Evolutionary conservation across 768 basidiomycete species (phyloP).

Genomic region (Mycena latifolia): DNA sequence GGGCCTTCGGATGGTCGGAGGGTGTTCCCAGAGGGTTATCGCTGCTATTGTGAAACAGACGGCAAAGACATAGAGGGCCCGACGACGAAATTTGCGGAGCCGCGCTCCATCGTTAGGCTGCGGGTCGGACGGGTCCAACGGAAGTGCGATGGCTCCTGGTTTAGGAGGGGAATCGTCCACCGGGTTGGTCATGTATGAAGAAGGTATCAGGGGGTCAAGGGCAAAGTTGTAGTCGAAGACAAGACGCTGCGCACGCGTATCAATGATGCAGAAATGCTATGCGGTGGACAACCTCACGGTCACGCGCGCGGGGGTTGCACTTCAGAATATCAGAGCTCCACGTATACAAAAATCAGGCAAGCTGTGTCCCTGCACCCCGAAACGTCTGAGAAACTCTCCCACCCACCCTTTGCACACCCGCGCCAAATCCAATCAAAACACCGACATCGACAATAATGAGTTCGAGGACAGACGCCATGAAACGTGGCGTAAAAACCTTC

Average conservation of each 20-base stretch:
- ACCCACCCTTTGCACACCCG: conserved; percentile 65
- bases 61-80: conserved; percentile 5
- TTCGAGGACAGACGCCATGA: conserved; percentile 81
- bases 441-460: conserved; percentile 80
- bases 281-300: no score
- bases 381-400: conserved; percentile 43
- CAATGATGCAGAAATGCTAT: no score
- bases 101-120: background rate
- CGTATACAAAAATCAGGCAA: conserved; percentile 2
- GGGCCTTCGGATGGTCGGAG: background rate
- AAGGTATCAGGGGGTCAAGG: background rate
- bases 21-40: conserved; percentile 2
- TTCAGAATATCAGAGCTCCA: no score
- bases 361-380: conserved; percentile 13
- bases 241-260: no score
- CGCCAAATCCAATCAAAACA: conserved; percentile 69
- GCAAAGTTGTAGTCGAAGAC: no score
- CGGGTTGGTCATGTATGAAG: background rate
- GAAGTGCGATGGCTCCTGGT: conserved; percentile 17
- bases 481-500: conserved; percentile 98
- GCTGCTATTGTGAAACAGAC: background rate
- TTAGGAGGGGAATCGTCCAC: conserved; percentile 16
- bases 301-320: no score
- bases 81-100: conserved; percentile 11
- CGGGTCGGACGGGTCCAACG: conserved; percentile 1